Percentiles rank a stretch among this genome's conserved stretches.
Conservation (phyloP, 1,284 basidiomycete genomes). For the Apiotrichum akiyoshidainum region DNA sequence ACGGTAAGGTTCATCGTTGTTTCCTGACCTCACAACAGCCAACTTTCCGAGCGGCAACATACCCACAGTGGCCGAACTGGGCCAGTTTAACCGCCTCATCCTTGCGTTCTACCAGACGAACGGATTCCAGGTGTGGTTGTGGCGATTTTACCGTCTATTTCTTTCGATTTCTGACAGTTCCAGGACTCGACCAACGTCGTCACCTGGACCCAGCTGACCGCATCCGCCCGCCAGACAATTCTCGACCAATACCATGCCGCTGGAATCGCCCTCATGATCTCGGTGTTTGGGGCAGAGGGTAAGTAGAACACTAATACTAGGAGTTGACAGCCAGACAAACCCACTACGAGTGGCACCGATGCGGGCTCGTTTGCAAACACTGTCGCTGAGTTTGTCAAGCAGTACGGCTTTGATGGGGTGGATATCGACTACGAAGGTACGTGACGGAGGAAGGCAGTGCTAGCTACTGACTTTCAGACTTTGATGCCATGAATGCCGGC, state of each 20-base stretch:
- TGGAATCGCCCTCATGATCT: constrained; percentile 32
- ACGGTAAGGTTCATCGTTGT: too few species aligned
- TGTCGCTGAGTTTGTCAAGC: constrained; percentile 47
- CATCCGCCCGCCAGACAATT: constrained; percentile 4
- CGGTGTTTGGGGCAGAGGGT: constrained; percentile 9
- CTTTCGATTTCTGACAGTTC: too few species aligned
- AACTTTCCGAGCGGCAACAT: not conserved
- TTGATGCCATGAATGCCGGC: constrained; percentile 1
- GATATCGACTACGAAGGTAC: constrained; percentile 54
- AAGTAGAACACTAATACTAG: too few species aligned
- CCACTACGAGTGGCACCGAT: constrained; percentile 12
- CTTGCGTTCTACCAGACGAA: constrained; percentile 47
- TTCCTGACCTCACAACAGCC: constrained; percentile 13
- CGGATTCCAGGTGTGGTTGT: not conserved
- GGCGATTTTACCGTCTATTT: too few species aligned
- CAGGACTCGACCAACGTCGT: not conserved
- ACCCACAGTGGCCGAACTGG: not conserved
- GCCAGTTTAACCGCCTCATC: constrained; percentile 49
- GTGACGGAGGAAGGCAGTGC: too few species aligned
- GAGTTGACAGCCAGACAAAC: constrained; percentile 13
- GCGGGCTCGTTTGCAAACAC: constrained; percentile 2
- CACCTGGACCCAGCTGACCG: not conserved
- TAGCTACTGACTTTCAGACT: constrained; percentile 8
- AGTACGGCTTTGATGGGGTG: constrained; percentile 54
- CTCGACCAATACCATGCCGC: constrained; percentile 49